phyloP scores from a whole-genome alignment of 2,329 filamentous ascomycete species.

The Akanthomyces muscarius region DNA sequence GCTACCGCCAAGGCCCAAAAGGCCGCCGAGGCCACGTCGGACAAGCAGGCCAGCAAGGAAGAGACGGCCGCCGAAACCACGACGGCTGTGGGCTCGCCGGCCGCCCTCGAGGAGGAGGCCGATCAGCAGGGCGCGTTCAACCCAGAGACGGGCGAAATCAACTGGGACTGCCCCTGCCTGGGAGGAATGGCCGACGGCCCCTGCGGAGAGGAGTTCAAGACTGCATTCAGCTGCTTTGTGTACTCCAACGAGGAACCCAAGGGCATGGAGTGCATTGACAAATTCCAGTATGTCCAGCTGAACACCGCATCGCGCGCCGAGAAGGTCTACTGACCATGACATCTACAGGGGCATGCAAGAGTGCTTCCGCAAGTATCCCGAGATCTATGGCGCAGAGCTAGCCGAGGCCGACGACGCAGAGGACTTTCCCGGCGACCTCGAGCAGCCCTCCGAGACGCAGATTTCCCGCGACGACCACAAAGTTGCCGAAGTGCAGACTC shows the following conservation, averaged over 20 bases:
- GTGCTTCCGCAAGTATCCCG: constrained; percentile 90
- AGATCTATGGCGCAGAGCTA: constrained; percentile 86
- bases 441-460: background rate
- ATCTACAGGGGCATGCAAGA: constrained; percentile 81
- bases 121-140: constrained; percentile 91
- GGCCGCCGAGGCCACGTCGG: constrained; percentile 27
- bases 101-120: constrained; percentile 72
- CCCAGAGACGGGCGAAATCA: constrained; percentile 97
- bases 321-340: constrained; percentile 25
- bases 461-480: background rate
- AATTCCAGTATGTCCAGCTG: constrained; percentile 73
- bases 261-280: constrained; percentile 95
- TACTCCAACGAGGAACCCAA: constrained; percentile 92
- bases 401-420: constrained; percentile 62
- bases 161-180: constrained; percentile 98
- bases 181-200: constrained; percentile 96
- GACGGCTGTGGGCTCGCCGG: constrained; percentile 36
- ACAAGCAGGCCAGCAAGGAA: constrained; percentile 24
- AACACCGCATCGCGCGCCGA: background rate
- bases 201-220: constrained; percentile 92
- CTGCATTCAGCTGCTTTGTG: constrained; percentile 98
- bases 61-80: constrained; percentile 20
- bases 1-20: constrained; percentile 23
- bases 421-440: constrained; percentile 24
- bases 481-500: constrained; percentile 2